phyloP scores from a whole-genome alignment of 176 grass and related monocot genomes.

The Oropetium thomaeum region DNA sequence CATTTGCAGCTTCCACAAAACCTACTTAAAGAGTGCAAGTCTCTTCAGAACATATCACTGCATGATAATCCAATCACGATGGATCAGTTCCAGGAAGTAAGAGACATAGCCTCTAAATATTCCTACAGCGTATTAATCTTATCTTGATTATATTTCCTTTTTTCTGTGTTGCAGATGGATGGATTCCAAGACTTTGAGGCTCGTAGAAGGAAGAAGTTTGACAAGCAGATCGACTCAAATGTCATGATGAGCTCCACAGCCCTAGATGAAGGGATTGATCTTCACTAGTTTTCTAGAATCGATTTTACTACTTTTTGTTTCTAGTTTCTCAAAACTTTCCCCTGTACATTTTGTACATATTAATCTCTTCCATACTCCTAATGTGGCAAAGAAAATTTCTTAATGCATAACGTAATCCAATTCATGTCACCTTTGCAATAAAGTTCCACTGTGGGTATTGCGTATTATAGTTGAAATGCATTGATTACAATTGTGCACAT shows the following conservation, averaged over 20 bases:
- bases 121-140: not conserved
- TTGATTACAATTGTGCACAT: not conserved
- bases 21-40: constrained; percentile 76
- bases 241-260: constrained; percentile 88
- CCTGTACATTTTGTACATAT: constrained; percentile 40
- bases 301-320: not conserved
- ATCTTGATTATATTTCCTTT: constrained; percentile 1
- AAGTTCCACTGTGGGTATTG: not conserved
- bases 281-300: constrained; percentile 33
- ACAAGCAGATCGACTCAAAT: constrained; percentile 95
- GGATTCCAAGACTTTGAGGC: constrained; percentile 80
- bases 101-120: constrained; percentile 20
- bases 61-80: constrained; percentile 83
- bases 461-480: not conserved
- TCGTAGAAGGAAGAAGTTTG: constrained; percentile 78
- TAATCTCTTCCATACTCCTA: not conserved
- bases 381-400: constrained; percentile 13
- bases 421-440: not conserved
- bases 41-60: constrained; percentile 81
- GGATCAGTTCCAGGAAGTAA: constrained; percentile 80
- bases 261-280: constrained; percentile 83
- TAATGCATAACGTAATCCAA: not conserved
- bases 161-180: constrained; percentile 62
- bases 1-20: constrained; percentile 67
- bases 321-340: not conserved